Evolutionary conservation across 257 asterid genomes (phyloP).

Genomic region (Parsonsia alboflavescens): DNA sequence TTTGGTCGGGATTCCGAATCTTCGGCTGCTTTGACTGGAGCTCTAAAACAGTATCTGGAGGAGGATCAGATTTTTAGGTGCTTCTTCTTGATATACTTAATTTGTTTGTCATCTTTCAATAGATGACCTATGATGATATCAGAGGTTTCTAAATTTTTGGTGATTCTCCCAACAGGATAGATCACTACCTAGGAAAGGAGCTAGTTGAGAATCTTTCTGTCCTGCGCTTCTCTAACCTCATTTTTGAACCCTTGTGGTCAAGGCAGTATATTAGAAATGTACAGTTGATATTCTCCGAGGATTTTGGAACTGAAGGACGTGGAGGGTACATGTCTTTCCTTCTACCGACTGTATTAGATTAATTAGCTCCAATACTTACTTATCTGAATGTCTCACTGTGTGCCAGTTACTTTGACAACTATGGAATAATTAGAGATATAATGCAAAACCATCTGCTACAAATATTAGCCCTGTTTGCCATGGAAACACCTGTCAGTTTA

Average conservation of each 20-base stretch:
- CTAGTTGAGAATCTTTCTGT: conserved; percentile 95
- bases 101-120: conserved; percentile 1
- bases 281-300: conserved; percentile 93
- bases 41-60: conserved; percentile 76
- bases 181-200: conserved; percentile 98
- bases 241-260: conserved; percentile 95
- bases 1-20: conserved; percentile 96
- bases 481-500: conserved; percentile 98
- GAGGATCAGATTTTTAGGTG: conserved; percentile 96
- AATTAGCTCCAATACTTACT: neutral
- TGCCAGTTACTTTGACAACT: conserved; percentile 81
- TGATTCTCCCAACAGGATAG: conserved; percentile 56
- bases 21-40: conserved; percentile 80
- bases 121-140: neutral
- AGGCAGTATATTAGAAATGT: conserved; percentile 93
- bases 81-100: conserved; percentile 8
- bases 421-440: conserved; percentile 92
- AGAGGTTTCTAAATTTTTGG: conserved; percentile 1
- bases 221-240: conserved; percentile 89
- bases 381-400: conserved; percentile 16
- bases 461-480: conserved; percentile 93
- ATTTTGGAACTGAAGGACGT: conserved; percentile 97
- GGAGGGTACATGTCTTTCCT: conserved; percentile 71
- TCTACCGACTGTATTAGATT: conserved; percentile 8
- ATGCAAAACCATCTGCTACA: conserved; percentile 98